A percentile compares a stretch with the other conserved stretches of the same genome.
Conservation (phyloP, 1,284 basidiomycete species). For the Coriolopsis trogii region DNA sequence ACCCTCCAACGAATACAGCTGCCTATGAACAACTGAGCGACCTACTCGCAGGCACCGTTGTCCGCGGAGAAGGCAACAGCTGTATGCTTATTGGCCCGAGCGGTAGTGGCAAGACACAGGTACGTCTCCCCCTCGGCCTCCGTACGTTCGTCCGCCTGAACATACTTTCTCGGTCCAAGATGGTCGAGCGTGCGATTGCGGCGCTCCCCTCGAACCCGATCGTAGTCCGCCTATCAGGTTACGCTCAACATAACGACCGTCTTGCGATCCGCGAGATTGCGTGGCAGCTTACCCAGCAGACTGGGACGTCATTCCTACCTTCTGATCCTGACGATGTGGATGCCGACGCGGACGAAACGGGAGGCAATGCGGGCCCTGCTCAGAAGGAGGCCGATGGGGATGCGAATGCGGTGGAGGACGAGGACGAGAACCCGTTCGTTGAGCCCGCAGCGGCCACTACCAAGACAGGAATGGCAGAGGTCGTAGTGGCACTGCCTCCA, state of each 20-base stretch:
- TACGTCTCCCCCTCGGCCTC: conserved; percentile 41
- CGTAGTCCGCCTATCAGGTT: conserved; percentile 82
- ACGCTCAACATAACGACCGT: conserved; percentile 83
- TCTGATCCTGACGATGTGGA: conserved; percentile 41
- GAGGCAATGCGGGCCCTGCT: not conserved
- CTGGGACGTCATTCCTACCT: conserved; percentile 55
- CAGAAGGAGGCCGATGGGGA: conserved; percentile 34
- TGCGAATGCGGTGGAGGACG: conserved; percentile 7
- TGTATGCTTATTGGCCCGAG: conserved; percentile 83
- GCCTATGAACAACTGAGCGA: conserved; percentile 59
- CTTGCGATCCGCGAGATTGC: conserved; percentile 94
- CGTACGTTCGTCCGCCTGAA: conserved; percentile 5
- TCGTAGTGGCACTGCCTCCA: conserved; percentile 52
- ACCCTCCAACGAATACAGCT: conserved; percentile 47
- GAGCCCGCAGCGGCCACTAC: conserved; percentile 28
- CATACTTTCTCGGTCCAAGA: conserved; percentile 37
- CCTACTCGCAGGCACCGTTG: conserved; percentile 72
- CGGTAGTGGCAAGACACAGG: conserved; percentile 84
- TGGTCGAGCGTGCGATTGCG: conserved; percentile 59
- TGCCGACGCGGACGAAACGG: conserved; percentile 27
- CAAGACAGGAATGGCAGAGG: conserved; percentile 12
- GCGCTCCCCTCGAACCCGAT: conserved; percentile 56
- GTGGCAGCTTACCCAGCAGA: conserved; percentile 75
- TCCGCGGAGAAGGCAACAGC: conserved; percentile 87
- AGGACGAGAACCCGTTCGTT: conserved; percentile 42